Evolutionary conservation across 306 rosid genomes (phyloP), one percentile per base, ranked within the genome.

Genomic region (Medicago arabica): DNA sequence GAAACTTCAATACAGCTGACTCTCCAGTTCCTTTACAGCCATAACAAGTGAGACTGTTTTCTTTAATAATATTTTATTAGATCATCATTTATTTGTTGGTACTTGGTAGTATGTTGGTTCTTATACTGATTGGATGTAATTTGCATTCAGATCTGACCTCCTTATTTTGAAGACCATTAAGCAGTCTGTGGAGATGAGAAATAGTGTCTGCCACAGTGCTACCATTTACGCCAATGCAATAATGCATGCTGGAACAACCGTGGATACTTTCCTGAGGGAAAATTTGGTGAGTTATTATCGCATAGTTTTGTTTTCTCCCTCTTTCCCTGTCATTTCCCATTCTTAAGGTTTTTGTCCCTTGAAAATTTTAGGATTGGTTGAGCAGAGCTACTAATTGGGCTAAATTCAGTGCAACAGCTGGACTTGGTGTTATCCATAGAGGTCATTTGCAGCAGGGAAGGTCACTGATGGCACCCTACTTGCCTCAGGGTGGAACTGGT

Each of bases 371-470:
- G 97, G 98, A 92, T 73, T 95, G 97, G 97, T 78, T 95, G 85
- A 95, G 98, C 92, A 90, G 98, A 82, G 98, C 98, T 34, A 95
- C 96, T 70, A 95, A 95, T 78, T 95, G 98, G 98, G 98, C 97
- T 4, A 95, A 95, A 72, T 95, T 95, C 82, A 95, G 98, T 80
- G 98, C 98, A 44, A 92, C 97, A 2, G 98, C 97, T 15, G 98
- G 98, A 60, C 89, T 95, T 25, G 98, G 98, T 84, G 98, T 95
- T 59, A 95, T 95, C 72, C 98, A 95, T 66, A 86, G 97, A 77
- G 98, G 98, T 57, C 98, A 95, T 85, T 80, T 95, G 82, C 97
- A 95, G 87, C 97, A 90, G 81, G 97, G 97, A 78, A 90, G 96
- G 85, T 92, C 97, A 72, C 87, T 95, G 77, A 92, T 95, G 96